Percentiles rank a stretch among this genome's conserved stretches.
phyloP scores from a whole-genome alignment of 2,329 filamentous ascomycete species.

The Knoxdaviesia proteae region DNA sequence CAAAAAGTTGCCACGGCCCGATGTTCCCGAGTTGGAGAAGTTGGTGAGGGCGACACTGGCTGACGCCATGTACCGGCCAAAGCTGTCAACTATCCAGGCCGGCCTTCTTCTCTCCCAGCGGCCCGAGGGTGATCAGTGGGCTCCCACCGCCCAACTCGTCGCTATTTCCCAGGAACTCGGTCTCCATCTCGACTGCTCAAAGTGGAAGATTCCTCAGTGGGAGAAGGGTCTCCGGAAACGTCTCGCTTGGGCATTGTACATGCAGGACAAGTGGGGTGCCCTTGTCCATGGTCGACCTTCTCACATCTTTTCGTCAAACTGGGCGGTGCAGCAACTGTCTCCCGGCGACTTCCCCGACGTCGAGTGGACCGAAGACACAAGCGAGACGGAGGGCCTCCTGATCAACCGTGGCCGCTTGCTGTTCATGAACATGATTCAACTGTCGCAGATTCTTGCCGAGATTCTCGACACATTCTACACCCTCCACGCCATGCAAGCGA shows the following conservation, averaged over 20 bases:
- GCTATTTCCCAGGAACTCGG: constrained; percentile 76
- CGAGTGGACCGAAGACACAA: constrained; percentile 40
- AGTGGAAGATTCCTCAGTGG: constrained; percentile 77
- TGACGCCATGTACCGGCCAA: constrained; percentile 62
- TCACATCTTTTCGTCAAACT: constrained; percentile 47
- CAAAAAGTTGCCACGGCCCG: constrained; percentile 41
- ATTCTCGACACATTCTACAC: constrained; percentile 72
- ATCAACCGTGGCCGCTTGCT: constrained; percentile 47
- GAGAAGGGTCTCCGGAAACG: constrained; percentile 69
- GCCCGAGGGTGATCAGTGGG: constrained; percentile 62
- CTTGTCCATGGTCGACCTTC: constrained; percentile 71
- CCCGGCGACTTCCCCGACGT: constrained; percentile 53
- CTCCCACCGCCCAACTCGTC: constrained; percentile 68
- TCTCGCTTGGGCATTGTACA: constrained; percentile 77
- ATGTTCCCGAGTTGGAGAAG: constrained; percentile 52
- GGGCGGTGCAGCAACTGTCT: constrained; percentile 51
- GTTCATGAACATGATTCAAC: constrained; percentile 54
- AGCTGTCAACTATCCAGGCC: constrained; percentile 62
- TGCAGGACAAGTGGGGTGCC: constrained; percentile 85
- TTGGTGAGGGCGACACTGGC: constrained; percentile 53
- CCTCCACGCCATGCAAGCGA: constrained; percentile 50
- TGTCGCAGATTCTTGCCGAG: constrained; percentile 57
- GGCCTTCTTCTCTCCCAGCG: constrained; percentile 55
- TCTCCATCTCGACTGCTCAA: constrained; percentile 67
- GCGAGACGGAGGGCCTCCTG: constrained; percentile 37